Evolutionary conservation across 2,329 filamentous ascomycete species (phyloP).

Genomic region (Penicillium sp.): DNA sequence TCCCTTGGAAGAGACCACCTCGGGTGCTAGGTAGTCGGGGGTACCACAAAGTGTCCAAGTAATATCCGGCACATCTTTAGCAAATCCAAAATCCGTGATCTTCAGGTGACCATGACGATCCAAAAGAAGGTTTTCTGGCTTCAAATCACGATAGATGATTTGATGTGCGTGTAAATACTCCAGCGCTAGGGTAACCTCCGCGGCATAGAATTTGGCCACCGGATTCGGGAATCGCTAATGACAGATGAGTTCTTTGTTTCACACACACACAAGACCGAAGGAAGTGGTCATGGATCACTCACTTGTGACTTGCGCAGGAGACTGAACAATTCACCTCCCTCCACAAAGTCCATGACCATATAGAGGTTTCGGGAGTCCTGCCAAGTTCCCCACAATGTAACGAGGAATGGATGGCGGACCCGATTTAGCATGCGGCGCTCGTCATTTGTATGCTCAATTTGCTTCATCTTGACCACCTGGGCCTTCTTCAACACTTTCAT

Average conservation of each 20-base stretch:
- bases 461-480: constrained; percentile 99
- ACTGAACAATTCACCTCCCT: constrained; percentile 96
- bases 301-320: constrained; percentile 87
- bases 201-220: constrained; percentile 98
- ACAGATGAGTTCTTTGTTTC: constrained; percentile 7
- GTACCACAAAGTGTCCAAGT: constrained; percentile 99
- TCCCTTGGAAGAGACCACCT: constrained; percentile 98
- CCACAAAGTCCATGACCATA: constrained; percentile 99
- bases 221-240: constrained; percentile 92
- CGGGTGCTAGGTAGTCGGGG: constrained; percentile 93
- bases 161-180: constrained; percentile 94
- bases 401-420: constrained; percentile 96
- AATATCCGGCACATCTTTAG: constrained; percentile 96
- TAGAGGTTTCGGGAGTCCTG: constrained; percentile 94
- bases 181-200: constrained; percentile 90
- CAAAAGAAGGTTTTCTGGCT: constrained; percentile 88
- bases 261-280: background rate
- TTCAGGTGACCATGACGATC: constrained; percentile 93
- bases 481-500: constrained; percentile 98
- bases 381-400: constrained; percentile 98
- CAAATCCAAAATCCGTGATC: constrained; percentile 98
- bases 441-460: constrained; percentile 98
- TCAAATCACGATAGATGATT: constrained; percentile 97
- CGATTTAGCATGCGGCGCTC: constrained; percentile 93
- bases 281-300: constrained; percentile 42